Evolutionary conservation across 1,284 basidiomycete species (phyloP).

Genomic region (Amylostereum chailletii): DNA sequence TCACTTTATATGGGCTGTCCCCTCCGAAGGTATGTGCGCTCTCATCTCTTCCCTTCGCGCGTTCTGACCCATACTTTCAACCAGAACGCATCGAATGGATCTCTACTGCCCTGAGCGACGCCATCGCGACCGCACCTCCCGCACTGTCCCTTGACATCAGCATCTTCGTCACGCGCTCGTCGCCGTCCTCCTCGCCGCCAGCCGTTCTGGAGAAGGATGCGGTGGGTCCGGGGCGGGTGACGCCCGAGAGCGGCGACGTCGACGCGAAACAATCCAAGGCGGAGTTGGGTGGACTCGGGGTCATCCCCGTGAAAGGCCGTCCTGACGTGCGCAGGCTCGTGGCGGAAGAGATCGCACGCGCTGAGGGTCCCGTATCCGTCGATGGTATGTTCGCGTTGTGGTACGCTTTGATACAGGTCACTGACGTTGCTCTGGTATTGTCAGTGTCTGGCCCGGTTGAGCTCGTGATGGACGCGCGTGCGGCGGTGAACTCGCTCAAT

Average conservation of each 20-base stretch:
- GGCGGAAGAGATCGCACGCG: slow-evolving; percentile 15
- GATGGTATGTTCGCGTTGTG: slow-evolving; percentile 18
- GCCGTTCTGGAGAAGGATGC: slow-evolving; percentile 7
- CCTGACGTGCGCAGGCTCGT: slow-evolving; percentile 20
- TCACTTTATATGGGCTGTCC: slow-evolving; percentile 37
- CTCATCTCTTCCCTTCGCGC: background rate
- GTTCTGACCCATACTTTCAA: background rate
- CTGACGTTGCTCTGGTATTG: background rate
- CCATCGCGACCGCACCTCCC: slow-evolving; percentile 21
- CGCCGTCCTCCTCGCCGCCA: background rate
- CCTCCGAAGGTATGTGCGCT: slow-evolving; percentile 25
- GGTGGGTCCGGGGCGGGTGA: background rate
- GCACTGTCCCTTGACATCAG: slow-evolving; percentile 24
- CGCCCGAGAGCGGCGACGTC: slow-evolving; percentile 1
- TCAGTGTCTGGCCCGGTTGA: slow-evolving; percentile 6
- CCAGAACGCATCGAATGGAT: slow-evolving; percentile 36
- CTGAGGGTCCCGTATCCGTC: slow-evolving; percentile 21
- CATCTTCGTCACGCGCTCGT: slow-evolving; percentile 27
- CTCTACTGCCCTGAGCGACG: slow-evolving; percentile 23
- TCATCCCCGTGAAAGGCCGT: slow-evolving; percentile 13
- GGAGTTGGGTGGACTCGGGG: background rate
- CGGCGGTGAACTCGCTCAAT: background rate
- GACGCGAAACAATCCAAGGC: no score
- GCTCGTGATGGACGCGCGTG: slow-evolving; percentile 1
- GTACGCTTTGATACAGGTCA: background rate